A percentile compares a stretch with the other conserved stretches of the same genome.
phyloP scores from a whole-genome alignment of 1,284 basidiomycete species.

The Ceratobasidium theobromae region DNA sequence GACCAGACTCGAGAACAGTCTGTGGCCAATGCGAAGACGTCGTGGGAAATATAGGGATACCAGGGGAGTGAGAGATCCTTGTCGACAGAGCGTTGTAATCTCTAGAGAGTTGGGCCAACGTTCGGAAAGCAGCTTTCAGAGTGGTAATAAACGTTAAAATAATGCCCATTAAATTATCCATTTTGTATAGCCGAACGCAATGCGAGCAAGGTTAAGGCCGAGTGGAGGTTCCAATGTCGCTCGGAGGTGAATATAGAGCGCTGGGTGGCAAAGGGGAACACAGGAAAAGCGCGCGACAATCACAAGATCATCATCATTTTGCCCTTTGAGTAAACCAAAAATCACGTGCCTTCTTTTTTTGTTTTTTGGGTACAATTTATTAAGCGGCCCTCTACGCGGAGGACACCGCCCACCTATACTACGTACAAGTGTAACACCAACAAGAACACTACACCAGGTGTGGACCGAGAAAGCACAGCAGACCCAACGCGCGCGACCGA shows the following conservation, averaged over 20 bases:
- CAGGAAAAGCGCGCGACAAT: background rate
- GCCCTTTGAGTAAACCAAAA: background rate
- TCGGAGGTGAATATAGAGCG: too few relatives aligned
- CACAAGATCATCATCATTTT: background rate
- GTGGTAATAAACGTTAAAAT: background rate
- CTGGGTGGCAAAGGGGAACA: too few relatives aligned
- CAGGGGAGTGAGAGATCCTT: slow-evolving; percentile 24
- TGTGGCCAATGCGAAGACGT: slow-evolving; percentile 22
- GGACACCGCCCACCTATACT: too few relatives aligned
- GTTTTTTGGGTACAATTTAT: too few relatives aligned
- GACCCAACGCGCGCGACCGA: background rate
- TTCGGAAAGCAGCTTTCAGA: slow-evolving; percentile 11
- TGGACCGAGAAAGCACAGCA: too few relatives aligned
- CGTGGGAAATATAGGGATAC: slow-evolving; percentile 19
- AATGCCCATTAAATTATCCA: background rate
- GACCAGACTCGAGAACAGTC: slow-evolving; percentile 20
- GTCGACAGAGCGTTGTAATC: background rate
- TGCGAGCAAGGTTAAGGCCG: too few relatives aligned
- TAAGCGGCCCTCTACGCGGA: too few relatives aligned
- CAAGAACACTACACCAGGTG: too few relatives aligned
- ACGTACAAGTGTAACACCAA: too few relatives aligned
- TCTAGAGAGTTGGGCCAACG: background rate
- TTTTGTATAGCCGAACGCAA: background rate
- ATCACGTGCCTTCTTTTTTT: background rate
- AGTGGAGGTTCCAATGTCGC: too few relatives aligned